Conservation (phyloP, 2,329 filamentous ascomycete genomes). For the Fusarium praegraminearum region DNA sequence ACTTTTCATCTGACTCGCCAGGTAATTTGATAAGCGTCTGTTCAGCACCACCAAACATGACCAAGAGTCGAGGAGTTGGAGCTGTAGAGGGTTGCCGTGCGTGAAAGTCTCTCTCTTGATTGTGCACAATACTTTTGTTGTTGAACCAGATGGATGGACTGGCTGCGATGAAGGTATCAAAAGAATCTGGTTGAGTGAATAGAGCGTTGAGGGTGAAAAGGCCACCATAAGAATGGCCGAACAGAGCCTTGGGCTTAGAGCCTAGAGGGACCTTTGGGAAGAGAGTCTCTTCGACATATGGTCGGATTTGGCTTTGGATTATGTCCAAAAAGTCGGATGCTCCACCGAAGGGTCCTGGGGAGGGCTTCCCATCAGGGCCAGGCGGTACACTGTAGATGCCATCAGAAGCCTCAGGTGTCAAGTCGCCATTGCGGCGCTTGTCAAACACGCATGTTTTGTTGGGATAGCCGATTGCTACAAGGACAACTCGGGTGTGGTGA, state of each 20-base stretch:
- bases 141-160: constrained; percentile 64
- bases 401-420: constrained; percentile 46
- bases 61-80: constrained; percentile 49
- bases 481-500: constrained; percentile 43
- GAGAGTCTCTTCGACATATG: constrained; percentile 44
- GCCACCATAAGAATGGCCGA: constrained; percentile 63
- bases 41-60: constrained; percentile 51
- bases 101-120: constrained; percentile 48
- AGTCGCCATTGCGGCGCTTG: constrained; percentile 46
- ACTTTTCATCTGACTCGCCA: constrained; percentile 50
- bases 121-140: constrained; percentile 53
- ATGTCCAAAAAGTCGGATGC: constrained; percentile 60
- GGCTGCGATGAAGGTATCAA: constrained; percentile 59
- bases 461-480: constrained; percentile 52
- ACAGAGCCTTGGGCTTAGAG: constrained; percentile 56
- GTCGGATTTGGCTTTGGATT: constrained; percentile 54
- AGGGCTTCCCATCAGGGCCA: constrained; percentile 39
- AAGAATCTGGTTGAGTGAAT: constrained; percentile 55
- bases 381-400: constrained; percentile 37
- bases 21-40: constrained; percentile 46
- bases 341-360: constrained; percentile 51
- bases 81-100: not conserved
- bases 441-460: constrained; percentile 46
- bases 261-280: constrained; percentile 37
- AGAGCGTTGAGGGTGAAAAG: constrained; percentile 60